Percentiles rank a stretch among this genome's conserved stretches.
Conservation (phyloP, 257 asterid species). For the Gardenia jasminoides region DNA sequence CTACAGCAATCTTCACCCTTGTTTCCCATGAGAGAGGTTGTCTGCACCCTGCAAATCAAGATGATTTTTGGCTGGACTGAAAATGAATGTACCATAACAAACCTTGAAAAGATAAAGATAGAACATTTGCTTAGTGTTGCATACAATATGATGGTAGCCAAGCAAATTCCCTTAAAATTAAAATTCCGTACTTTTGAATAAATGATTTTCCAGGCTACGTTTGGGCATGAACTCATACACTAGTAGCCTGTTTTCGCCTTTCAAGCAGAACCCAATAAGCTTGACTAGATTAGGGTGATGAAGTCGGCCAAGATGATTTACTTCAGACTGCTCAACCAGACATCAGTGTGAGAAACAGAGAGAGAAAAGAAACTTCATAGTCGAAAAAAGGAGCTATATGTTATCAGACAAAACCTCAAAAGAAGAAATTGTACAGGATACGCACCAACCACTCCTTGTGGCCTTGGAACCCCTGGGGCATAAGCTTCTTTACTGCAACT, state of each 20-base stretch:
- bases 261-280: conserved; percentile 44
- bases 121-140: not conserved
- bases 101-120: not conserved
- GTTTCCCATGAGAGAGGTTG: conserved; percentile 39
- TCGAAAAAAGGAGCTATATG: not conserved
- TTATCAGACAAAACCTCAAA: not conserved
- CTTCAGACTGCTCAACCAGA: conserved; percentile 35
- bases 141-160: not conserved
- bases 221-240: conserved; percentile 46
- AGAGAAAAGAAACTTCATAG: not conserved
- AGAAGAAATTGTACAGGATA: not conserved
- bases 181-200: conserved; percentile 30
- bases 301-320: conserved; percentile 38
- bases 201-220: conserved; percentile 41
- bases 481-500: conserved; percentile 42
- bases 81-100: not conserved
- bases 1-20: conserved; percentile 41
- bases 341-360: not conserved
- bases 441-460: conserved; percentile 51
- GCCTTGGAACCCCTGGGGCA: conserved; percentile 40
- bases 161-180: not conserved
- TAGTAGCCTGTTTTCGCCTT: conserved; percentile 39
- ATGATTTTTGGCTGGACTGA: not conserved
- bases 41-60: conserved; percentile 19
- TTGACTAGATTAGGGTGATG: conserved; percentile 43